Conservation (phyloP, 2,329 filamentous ascomycete species). For the Clarireedia monteithiana region DNA sequence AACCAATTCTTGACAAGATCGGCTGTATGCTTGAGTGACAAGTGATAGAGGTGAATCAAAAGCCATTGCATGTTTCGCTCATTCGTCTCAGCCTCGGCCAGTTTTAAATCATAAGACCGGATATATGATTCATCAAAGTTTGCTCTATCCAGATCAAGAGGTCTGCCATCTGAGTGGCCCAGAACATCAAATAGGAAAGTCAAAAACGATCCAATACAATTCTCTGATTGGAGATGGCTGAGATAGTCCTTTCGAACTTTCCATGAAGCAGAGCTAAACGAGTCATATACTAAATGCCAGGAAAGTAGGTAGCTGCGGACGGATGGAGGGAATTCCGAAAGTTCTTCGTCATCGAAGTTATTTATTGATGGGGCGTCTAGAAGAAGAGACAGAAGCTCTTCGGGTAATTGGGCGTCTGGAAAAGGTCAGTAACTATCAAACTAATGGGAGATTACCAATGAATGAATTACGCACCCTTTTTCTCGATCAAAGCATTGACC, state of each 20-base stretch:
- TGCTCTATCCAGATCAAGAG: constrained; percentile 65
- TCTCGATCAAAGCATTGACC: constrained; percentile 65
- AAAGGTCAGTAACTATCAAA: constrained; percentile 10
- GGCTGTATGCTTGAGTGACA: constrained; percentile 68
- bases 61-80: constrained; percentile 77
- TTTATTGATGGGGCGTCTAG: constrained; percentile 68
- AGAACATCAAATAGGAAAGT: constrained; percentile 79
- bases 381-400: constrained; percentile 77
- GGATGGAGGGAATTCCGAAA: constrained; percentile 59
- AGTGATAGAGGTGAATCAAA: constrained; percentile 78
- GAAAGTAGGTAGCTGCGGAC: constrained; percentile 77
- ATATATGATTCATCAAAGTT: constrained; percentile 52
- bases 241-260: constrained; percentile 78
- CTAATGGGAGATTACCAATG: not conserved
- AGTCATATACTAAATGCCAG: constrained; percentile 86
- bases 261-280: constrained; percentile 69
- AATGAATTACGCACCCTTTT: constrained; percentile 39
- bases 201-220: constrained; percentile 61
- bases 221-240: constrained; percentile 67
- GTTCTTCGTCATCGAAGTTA: constrained; percentile 55
- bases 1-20: constrained; percentile 79
- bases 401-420: constrained; percentile 60
- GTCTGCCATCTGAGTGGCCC: constrained; percentile 65
- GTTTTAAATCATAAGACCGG: constrained; percentile 42
- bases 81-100: constrained; percentile 49